These are phyloP conservation scores for Fusarium foetens DNA, from an alignment of 2,329 filamentous ascomycete genomes.

Conservation along the genomic window DNA sequence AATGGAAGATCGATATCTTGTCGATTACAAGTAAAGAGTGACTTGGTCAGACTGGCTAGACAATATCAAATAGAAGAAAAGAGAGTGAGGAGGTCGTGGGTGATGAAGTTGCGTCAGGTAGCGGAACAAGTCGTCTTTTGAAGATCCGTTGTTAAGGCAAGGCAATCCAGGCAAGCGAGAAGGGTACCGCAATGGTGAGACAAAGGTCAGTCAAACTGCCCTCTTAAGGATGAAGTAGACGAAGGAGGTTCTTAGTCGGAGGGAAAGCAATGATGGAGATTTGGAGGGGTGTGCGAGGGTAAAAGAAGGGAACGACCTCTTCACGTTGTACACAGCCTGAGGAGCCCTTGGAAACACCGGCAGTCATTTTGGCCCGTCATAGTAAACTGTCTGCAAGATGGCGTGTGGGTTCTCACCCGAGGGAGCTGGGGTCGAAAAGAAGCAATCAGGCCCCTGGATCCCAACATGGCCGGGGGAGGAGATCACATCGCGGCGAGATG, in stretches of 20 bases:
- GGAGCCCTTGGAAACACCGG: conserved; percentile 39
- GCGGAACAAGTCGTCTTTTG: conserved; percentile 45
- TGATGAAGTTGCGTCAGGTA: conserved; percentile 19
- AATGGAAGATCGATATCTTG: conserved; percentile 20
- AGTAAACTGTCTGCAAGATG: conserved; percentile 44
- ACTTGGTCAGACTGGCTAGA: conserved; percentile 30
- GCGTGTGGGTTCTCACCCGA: conserved; percentile 46
- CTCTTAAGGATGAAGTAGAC: conserved; percentile 48
- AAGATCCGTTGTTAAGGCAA: conserved; percentile 34
- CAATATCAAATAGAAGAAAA: conserved; percentile 32
- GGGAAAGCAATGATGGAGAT: conserved; percentile 41
- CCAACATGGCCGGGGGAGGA: conserved; percentile 37
- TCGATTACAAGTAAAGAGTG: conserved; percentile 36
- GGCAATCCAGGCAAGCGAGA: conserved; percentile 46
- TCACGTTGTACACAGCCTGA: conserved; percentile 33
- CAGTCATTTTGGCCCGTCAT: conserved; percentile 45
- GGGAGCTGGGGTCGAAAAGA: conserved; percentile 42
- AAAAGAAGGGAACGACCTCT: conserved; percentile 51
- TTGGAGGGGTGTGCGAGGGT: conserved; percentile 50
- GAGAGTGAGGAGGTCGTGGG: conserved; percentile 37
- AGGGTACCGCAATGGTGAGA: conserved; percentile 48
- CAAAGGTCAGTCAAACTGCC: conserved; percentile 47
- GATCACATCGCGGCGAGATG: conserved; percentile 40
- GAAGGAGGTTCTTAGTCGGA: conserved; percentile 48
- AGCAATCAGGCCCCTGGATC: conserved; percentile 43